Evolutionary conservation across 208 protist genomes (phyloP), one percentile per base, ranked within the genome.

Genomic region (Trypanosoma brucei): DNA sequence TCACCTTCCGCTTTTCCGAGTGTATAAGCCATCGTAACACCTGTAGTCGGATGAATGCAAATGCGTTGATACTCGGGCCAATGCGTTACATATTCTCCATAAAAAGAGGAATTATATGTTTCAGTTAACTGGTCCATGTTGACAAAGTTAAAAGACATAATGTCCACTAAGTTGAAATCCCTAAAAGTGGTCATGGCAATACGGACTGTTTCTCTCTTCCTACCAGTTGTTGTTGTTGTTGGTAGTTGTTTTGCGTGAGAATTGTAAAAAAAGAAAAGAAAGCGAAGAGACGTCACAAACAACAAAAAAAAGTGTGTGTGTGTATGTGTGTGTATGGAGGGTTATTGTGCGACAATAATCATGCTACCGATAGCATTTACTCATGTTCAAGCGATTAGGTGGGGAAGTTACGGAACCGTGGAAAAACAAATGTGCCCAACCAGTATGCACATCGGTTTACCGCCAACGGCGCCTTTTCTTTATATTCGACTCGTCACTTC

Each of bases 91-190:
- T 99, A 99, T 70, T 98, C 88, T 39, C 97, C 84, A 63, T 99
- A 99, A 71, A 99, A 99, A 3, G 72, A 73, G 4, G 97, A 82
- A 62, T 97, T 95, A 81, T 99, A 99, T 65, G 96, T 98, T 69
- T 99, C 97, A 3, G 98, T 99, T 3, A 98, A 76, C 37, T 92
- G 78, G 81, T 99, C 98, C 35, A 98, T 68, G 74, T 99, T 99
- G 4, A 99, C 87, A 79, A 93, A 97, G 69, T 98, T 98, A 68
- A 99, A 98, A 30, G 56, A 58, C 72, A 99, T 86, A 42, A 98
- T 84, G 72, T 99, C 98, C 31, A 83, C 80, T 9, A 95, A 70
- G 9, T 55, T 80, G 77, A 99, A 98, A 62, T 87, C 78, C 42
- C 94, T 72, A 48, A 96, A 91, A 2, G 84, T 88, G 6, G 96